Evolutionary conservation across 2,329 filamentous ascomycete species (phyloP).

Genomic region (Myriosclerotinia scirpicola): DNA sequence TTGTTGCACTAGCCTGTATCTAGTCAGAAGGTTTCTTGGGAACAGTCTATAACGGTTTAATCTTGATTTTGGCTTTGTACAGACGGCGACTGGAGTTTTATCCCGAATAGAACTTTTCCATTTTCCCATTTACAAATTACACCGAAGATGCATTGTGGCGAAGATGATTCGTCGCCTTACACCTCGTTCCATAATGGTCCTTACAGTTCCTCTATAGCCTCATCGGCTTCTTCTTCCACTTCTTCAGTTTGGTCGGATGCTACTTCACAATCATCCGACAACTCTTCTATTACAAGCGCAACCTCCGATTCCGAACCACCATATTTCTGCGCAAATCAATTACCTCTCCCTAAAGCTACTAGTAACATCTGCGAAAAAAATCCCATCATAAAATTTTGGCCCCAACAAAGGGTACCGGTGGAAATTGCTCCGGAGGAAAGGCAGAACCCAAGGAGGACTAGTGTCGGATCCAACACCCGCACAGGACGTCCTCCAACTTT

Average conservation of each 20-base stretch:
- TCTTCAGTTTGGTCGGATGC: constrained; percentile 76
- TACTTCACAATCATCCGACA: constrained; percentile 68
- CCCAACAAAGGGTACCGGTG: constrained; percentile 42
- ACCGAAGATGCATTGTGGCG: constrained; percentile 59
- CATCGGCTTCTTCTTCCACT: constrained; percentile 73
- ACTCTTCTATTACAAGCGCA: constrained; percentile 62
- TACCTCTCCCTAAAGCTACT: constrained; percentile 40
- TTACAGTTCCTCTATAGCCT: constrained; percentile 70
- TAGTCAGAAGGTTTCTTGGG: constrained; percentile 46
- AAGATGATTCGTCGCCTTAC: constrained; percentile 54
- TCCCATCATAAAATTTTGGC: constrained; percentile 37
- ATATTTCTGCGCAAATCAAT: constrained; percentile 43
- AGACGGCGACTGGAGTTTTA: constrained; percentile 57
- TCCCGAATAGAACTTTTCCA: constrained; percentile 28
- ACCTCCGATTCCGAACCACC: constrained; percentile 51
- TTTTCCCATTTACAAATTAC: constrained; percentile 9
- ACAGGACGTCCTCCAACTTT: constrained; percentile 70
- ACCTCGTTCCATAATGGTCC: constrained; percentile 54
- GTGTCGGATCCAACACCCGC: constrained; percentile 54
- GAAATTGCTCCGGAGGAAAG: constrained; percentile 61
- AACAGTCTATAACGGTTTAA: constrained; percentile 46
- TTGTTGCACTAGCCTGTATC: constrained; percentile 44
- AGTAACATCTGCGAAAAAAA: constrained; percentile 39
- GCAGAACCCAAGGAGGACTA: constrained; percentile 61
- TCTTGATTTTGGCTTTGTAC: constrained; percentile 48